Percentiles rank a stretch among this genome's conserved stretches.
Evolutionary conservation across 2,329 filamentous ascomycete genomes (phyloP).

Genomic region (Sporothrix euskadiensis): DNA sequence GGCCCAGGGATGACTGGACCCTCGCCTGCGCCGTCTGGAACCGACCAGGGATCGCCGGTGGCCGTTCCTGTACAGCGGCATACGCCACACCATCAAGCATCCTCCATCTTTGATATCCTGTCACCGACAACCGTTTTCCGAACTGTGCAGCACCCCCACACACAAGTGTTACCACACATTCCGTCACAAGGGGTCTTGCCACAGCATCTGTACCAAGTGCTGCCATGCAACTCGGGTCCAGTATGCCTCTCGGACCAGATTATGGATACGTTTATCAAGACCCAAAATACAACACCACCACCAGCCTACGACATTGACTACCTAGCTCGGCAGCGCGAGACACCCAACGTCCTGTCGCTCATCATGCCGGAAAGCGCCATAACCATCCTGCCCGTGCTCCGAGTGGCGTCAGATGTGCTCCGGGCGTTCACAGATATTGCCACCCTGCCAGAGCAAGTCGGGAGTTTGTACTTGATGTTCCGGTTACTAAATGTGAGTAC

Average conservation of each 20-base stretch:
- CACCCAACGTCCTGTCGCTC: slow-evolving; percentile 3
- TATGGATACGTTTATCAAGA: slow-evolving; percentile 3
- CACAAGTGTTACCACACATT: not conserved
- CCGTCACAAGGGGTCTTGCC: not conserved
- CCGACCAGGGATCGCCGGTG: not conserved
- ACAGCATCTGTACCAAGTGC: slow-evolving; percentile 8
- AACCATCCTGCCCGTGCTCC: not conserved
- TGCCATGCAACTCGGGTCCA: slow-evolving; percentile 9
- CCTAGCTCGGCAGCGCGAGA: not conserved
- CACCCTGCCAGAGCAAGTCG: slow-evolving; percentile 4
- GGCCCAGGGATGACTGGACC: not conserved
- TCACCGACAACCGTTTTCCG: slow-evolving; percentile 6
- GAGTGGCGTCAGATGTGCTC: slow-evolving; percentile 9
- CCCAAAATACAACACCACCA: not conserved
- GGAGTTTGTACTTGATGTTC: slow-evolving; percentile 1
- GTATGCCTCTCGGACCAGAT: slow-evolving; percentile 12
- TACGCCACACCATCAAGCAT: not conserved
- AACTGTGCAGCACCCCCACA: slow-evolving; percentile 1
- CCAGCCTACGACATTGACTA: not conserved
- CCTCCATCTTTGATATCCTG: slow-evolving; percentile 9
- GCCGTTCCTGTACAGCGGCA: not conserved
- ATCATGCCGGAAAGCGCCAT: slow-evolving; percentile 13
- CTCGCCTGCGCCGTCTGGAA: not conserved
- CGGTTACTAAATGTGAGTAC: slow-evolving; percentile 5
- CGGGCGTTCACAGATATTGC: slow-evolving; percentile 8